Conservation (phyloP, 1,284 basidiomycete species). For the Cryptococcus sp. region DNA sequence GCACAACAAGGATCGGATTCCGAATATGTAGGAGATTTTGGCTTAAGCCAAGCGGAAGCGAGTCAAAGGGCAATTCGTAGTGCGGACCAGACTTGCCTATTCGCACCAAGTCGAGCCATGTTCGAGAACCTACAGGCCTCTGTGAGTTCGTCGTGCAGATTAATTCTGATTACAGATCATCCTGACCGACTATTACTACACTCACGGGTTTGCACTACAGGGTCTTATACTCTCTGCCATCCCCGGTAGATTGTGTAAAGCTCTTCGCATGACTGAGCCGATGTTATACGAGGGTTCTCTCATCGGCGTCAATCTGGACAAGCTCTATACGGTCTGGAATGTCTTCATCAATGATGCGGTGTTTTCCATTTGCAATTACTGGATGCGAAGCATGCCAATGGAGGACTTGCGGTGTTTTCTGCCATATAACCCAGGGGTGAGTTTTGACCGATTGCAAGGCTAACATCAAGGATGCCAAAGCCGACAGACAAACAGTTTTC, state of each 20-base stretch:
- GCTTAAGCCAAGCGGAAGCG: conserved; percentile 28
- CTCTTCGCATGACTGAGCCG: conserved; percentile 26
- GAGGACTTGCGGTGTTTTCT: conserved; percentile 25
- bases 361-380: conserved; percentile 27
- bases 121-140: conserved; percentile 34
- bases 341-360: conserved; percentile 30
- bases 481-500: no score
- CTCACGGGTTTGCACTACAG: conserved; percentile 32
- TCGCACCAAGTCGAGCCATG: conserved; percentile 26
- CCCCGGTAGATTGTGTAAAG: conserved; percentile 27
- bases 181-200: conserved; percentile 27
- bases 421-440: conserved; percentile 22
- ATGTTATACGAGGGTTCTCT: conserved; percentile 17
- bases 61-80: conserved; percentile 27
- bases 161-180: conserved; percentile 18
- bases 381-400: conserved; percentile 23
- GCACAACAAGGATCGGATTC: conserved; percentile 12
- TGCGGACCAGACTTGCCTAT: conserved; percentile 18
- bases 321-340: conserved; percentile 34
- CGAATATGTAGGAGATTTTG: conserved; percentile 35
- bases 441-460: background rate
- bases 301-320: conserved; percentile 30
- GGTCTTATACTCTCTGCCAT: conserved; percentile 29
- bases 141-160: conserved; percentile 12
- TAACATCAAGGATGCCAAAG: no score